Conservation (phyloP, 345 rosid genomes). For the Odontarrhena argentea region DNA sequence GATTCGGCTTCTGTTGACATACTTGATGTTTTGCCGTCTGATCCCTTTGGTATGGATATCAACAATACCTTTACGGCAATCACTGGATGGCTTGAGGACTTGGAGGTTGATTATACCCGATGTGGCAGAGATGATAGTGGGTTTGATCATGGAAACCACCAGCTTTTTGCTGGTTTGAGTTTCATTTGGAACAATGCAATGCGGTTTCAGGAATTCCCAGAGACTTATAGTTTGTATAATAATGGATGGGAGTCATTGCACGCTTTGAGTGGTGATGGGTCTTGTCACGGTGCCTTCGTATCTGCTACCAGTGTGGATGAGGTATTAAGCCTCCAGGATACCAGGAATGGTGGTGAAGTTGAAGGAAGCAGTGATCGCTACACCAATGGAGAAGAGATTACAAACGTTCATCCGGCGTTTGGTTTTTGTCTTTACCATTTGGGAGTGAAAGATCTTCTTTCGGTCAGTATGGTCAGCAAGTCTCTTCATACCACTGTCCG, state of each 20-base stretch:
- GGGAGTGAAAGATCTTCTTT: slow-evolving; percentile 73
- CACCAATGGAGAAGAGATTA: slow-evolving; percentile 41
- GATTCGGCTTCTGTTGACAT: slow-evolving; percentile 72
- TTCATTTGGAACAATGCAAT: slow-evolving; percentile 79
- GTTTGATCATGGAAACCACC: slow-evolving; percentile 51
- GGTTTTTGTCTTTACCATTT: slow-evolving; percentile 61
- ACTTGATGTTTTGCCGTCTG: slow-evolving; percentile 84
- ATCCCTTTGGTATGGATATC: slow-evolving; percentile 91
- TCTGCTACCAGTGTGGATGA: slow-evolving; percentile 46
- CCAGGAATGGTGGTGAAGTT: slow-evolving; percentile 29
- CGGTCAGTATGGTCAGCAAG: slow-evolving; percentile 66
- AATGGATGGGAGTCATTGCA: slow-evolving; percentile 34
- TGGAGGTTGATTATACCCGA: slow-evolving; percentile 69
- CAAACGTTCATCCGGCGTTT: slow-evolving; percentile 60
- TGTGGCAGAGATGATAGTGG: slow-evolving; percentile 49
- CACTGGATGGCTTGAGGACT: slow-evolving; percentile 85
- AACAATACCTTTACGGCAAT: slow-evolving; percentile 76
- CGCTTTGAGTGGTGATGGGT: slow-evolving; percentile 37
- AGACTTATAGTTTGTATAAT: slow-evolving; percentile 34
- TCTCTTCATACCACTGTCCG: slow-evolving; percentile 54
- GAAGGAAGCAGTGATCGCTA: slow-evolving; percentile 33
- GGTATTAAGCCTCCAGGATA: slow-evolving; percentile 39
- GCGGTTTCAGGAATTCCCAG: slow-evolving; percentile 61
- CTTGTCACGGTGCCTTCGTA: slow-evolving; percentile 33
- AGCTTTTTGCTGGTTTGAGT: slow-evolving; percentile 77